Evolutionary conservation across 257 asterid species (phyloP).

Genomic region (Nicotiana otophora): DNA sequence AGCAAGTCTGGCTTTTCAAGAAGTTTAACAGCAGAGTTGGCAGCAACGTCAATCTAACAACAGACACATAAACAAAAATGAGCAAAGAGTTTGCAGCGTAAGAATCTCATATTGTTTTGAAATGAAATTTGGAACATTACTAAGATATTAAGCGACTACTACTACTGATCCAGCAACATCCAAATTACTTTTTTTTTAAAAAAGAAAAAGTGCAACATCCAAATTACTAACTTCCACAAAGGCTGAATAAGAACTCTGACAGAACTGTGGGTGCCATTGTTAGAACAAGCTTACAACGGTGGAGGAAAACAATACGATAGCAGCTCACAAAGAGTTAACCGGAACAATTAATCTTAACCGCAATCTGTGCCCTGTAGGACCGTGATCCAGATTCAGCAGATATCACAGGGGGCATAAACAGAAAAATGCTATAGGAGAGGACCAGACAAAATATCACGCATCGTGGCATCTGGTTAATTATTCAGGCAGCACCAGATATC

Average conservation of each 20-base stretch:
- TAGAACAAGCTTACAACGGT: neutral
- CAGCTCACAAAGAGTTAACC: neutral
- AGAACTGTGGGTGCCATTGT: neutral
- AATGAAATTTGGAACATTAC: neutral
- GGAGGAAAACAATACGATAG: neutral
- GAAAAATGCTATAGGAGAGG: neutral
- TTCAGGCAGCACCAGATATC: neutral
- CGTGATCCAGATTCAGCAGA: neutral
- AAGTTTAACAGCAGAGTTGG: slow-evolving; percentile 36
- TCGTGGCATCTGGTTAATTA: neutral
- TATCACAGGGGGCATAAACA: neutral
- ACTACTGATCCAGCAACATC: neutral
- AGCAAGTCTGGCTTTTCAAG: slow-evolving; percentile 40
- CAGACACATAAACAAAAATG: neutral
- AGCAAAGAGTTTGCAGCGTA: neutral
- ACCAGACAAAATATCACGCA: neutral
- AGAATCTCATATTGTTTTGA: neutral
- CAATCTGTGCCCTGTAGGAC: neutral
- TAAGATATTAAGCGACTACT: too few relatives aligned
- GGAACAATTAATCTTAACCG: neutral
- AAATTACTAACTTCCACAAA: neutral
- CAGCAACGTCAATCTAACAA: slow-evolving; percentile 22
- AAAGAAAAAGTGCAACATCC: too few relatives aligned
- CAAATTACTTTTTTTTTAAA: too few relatives aligned
- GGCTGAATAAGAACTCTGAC: neutral